A percentile compares a stretch with the other conserved stretches of the same genome.
phyloP scores from a whole-genome alignment of 306 rosid genomes.

The Lupinus albus region DNA sequence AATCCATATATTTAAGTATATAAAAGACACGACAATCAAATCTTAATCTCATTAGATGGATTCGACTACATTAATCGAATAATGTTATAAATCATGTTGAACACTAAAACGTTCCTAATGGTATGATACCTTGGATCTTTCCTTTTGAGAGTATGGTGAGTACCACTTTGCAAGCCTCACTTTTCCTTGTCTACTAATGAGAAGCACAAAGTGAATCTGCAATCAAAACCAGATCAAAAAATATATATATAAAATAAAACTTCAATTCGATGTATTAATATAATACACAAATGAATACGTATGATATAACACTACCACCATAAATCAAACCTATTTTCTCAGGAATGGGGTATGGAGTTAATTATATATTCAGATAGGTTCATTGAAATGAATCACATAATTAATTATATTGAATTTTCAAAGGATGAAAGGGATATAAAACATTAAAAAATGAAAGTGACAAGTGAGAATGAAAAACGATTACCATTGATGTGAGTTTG shows the following conservation, averaged over 20 bases:
- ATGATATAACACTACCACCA: not conserved
- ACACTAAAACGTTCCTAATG: too few species aligned
- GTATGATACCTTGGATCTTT: slow-evolving; percentile 96
- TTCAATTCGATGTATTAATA: slow-evolving; percentile 5
- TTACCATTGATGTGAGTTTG: slow-evolving; percentile 34
- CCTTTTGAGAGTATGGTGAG: slow-evolving; percentile 92
- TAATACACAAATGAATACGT: not conserved
- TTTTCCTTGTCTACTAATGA: slow-evolving; percentile 92
- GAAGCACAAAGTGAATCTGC: slow-evolving; percentile 93
- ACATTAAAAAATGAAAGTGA: not conserved
- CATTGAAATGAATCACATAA: slow-evolving; percentile 17
- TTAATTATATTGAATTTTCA: not conserved
- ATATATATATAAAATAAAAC: not conserved
- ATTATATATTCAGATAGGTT: too few species aligned
- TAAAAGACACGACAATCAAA: too few species aligned
- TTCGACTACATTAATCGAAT: too few species aligned
- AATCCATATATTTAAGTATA: slow-evolving; percentile 52
- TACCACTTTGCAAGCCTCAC: slow-evolving; percentile 97
- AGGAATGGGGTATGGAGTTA: slow-evolving; percentile 6
- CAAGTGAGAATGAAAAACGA: slow-evolving; percentile 7
- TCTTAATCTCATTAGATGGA: too few species aligned
- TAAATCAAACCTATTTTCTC: slow-evolving; percentile 25
- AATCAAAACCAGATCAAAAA: not conserved
- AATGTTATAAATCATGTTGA: too few species aligned
- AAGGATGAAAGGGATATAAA: not conserved